These are phyloP conservation scores for Globisporangium echinulatum DNA, from an alignment of 352 stramenopile genomes.

Conservation along the genomic window DNA sequence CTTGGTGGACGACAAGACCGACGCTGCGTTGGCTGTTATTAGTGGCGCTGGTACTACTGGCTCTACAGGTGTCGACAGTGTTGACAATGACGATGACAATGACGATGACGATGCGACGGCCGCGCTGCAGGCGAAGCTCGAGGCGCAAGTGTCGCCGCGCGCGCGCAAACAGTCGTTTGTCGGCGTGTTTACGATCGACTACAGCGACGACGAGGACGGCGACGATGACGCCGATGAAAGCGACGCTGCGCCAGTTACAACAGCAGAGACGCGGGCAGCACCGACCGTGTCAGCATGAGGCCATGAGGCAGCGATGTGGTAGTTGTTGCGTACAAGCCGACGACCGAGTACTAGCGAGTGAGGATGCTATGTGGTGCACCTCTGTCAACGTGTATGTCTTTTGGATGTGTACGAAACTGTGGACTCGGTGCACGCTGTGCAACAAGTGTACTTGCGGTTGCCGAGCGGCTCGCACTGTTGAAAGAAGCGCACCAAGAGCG, in stretches of 20 bases:
- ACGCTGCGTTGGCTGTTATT: too few relatives aligned
- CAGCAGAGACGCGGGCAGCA: too few relatives aligned
- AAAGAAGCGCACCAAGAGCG: not conserved
- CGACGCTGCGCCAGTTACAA: not conserved
- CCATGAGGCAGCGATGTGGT: too few relatives aligned
- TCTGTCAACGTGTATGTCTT: too few relatives aligned
- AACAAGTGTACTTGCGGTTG: too few relatives aligned
- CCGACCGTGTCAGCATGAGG: constrained; percentile 3
- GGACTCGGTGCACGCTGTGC: too few relatives aligned
- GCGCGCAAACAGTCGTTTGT: constrained; percentile 47
- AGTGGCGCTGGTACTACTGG: too few relatives aligned
- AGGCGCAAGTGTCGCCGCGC: constrained; percentile 11
- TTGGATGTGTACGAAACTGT: too few relatives aligned
- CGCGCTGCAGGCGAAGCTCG: constrained; percentile 15
- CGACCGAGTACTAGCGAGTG: not conserved
- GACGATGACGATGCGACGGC: constrained; percentile 24
- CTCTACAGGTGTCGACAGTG: not conserved
- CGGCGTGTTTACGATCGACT: constrained; percentile 76
- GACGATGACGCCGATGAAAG: constrained; percentile 5
- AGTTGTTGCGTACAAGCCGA: too few relatives aligned
- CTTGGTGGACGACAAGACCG: constrained; percentile 20
- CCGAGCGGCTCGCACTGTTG: not conserved
- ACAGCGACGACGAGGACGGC: constrained; percentile 69
- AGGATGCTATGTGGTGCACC: not conserved
- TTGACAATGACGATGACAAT: not conserved